Base-by-base conservation (phyloP, 352 stramenopile genomes). In the Phytophthora nicotianae region DNA sequence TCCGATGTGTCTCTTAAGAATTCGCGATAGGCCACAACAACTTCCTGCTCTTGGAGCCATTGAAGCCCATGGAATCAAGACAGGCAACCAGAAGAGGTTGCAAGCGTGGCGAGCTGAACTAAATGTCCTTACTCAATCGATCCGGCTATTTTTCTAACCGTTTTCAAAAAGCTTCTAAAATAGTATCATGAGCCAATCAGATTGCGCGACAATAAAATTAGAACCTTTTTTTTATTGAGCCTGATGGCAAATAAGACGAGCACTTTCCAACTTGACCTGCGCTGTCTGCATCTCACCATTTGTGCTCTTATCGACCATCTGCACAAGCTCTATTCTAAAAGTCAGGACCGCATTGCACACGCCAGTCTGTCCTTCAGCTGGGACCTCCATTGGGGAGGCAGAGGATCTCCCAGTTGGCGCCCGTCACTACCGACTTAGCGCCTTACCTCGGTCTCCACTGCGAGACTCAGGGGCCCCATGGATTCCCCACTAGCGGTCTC, bases 401-500 rank as follows among this genome's bases (percentile, higher is more conserved):
- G 52, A 69, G 41, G 51, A 59, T 47, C 57, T 61, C 33, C 16
- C 41, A 62, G 47, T 52, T 55, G 29, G 26, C 14, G 14, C 40
- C 48, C 29, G 50, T 62, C 70, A 71, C 59, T 59, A 50, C 60
- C 35, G 32, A 65, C 59, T 65, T 65, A 52, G 50, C 58, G 26
- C 60, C 59, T 53, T 46, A 51, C 9, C 8, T 35, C 16, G 20
- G 29, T 53, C 59, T 43, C 23, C 27, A 41, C 11, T 56, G 24
- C 26, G 56, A 52, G 17, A 16, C 40, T 40, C 46, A 35, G 64
- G 58, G 41, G 38, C n/a, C 38, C 7, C 38, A 84, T 88, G 82
- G 46, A 79, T 38, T 88, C 82, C 35, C 79, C 82, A 40, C 62
- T 91, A 32, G 69, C 76, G 40, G 75, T 91, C 72, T 91, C 82